phyloP scores from a whole-genome alignment of 208 protist genomes.

The Leishmania lainsoni region DNA sequence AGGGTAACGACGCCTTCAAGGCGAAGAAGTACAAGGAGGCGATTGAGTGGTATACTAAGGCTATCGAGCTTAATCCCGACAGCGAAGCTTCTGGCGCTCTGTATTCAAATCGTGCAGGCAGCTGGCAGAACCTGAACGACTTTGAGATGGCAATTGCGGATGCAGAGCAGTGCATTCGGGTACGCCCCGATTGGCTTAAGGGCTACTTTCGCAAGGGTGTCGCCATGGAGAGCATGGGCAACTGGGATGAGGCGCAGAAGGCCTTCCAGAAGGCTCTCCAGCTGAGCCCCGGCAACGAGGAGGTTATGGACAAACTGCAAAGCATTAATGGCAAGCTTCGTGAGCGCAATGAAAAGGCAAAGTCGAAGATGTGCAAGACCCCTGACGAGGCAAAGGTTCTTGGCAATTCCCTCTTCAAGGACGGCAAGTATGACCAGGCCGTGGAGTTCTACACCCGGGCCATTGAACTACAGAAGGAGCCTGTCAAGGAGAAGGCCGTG shows the following conservation, averaged over 20 bases:
- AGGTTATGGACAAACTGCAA: constrained; percentile 79
- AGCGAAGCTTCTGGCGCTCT: constrained; percentile 75
- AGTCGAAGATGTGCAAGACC: constrained; percentile 73
- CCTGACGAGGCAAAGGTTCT: constrained; percentile 85
- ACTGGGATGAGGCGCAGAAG: constrained; percentile 83
- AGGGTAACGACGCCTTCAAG: constrained; percentile 93
- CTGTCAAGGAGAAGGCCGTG: constrained; percentile 76
- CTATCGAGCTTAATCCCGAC: constrained; percentile 77
- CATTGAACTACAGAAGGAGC: constrained; percentile 77
- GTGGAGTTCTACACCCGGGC: constrained; percentile 89
- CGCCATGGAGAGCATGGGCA: constrained; percentile 70
- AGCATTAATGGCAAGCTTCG: constrained; percentile 66
- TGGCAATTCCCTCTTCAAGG: constrained; percentile 89
- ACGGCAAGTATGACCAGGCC: constrained; percentile 90
- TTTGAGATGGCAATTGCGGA: constrained; percentile 79
- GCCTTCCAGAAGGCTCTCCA: constrained; percentile 82
- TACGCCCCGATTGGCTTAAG: constrained; percentile 90
- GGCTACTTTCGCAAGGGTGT: constrained; percentile 90
- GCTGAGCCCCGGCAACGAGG: constrained; percentile 73
- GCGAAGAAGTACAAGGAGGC: constrained; percentile 86
- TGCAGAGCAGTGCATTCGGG: constrained; percentile 83
- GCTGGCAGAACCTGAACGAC: constrained; percentile 78
- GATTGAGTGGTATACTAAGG: constrained; percentile 92
- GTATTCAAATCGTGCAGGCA: constrained; percentile 92
- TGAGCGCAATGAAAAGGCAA: constrained; percentile 86